Conservation (phyloP, 768 basidiomycete genomes). For the Kwoniella heveanensis region DNA sequence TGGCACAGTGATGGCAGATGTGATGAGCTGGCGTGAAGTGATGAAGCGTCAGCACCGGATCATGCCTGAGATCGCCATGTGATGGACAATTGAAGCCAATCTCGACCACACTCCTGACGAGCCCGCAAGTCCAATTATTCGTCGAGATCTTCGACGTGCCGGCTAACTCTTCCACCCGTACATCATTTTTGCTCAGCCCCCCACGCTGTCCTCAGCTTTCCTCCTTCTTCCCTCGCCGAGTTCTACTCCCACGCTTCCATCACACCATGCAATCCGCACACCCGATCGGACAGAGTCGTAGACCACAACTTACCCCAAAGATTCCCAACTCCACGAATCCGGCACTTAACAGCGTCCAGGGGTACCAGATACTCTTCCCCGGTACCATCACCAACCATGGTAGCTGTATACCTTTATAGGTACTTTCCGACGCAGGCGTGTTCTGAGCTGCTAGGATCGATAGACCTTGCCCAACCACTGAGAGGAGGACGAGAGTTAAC, state of each 20-base stretch:
- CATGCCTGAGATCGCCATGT: no score
- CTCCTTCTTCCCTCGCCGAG: no score
- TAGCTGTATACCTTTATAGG: slow-evolving; percentile 29
- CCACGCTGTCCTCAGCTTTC: neutral
- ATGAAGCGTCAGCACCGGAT: no score
- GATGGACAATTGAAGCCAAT: no score
- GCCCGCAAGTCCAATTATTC: no score
- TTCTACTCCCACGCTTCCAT: no score
- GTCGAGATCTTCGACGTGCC: no score
- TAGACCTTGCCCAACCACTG: slow-evolving; percentile 32
- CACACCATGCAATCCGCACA: no score
- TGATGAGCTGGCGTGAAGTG: slow-evolving; percentile 77
- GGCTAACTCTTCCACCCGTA: no score
- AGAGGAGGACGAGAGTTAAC: slow-evolving; percentile 33
- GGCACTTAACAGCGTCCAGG: slow-evolving; percentile 92
- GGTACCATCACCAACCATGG: slow-evolving; percentile 81
- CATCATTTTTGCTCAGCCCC: no score
- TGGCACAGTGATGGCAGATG: slow-evolving; percentile 75
- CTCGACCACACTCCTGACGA: no score
- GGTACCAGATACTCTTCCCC: slow-evolving; percentile 76
- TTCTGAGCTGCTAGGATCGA: slow-evolving; percentile 22
- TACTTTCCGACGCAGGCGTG: slow-evolving; percentile 11
- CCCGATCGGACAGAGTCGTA: neutral
- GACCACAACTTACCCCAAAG: slow-evolving; percentile 68
- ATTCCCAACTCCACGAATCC: slow-evolving; percentile 81